phyloP scores from a whole-genome alignment of 2,329 filamentous ascomycete genomes.

The Emericellopsis atlantica region DNA sequence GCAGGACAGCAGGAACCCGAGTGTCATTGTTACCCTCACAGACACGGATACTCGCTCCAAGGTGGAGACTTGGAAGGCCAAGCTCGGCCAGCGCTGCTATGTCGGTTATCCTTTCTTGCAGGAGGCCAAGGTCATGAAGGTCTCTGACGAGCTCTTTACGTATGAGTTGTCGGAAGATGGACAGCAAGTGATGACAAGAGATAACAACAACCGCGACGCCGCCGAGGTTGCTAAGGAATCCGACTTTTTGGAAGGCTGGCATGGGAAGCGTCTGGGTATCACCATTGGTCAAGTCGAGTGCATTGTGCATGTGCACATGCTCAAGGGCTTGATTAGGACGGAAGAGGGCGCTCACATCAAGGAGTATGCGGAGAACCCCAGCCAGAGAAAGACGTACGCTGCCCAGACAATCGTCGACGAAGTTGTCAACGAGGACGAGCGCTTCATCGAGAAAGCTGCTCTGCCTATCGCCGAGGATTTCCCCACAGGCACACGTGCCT shows the following conservation, averaged over 20 bases:
- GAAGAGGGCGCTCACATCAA: constrained; percentile 86
- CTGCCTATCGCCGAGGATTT: constrained; percentile 87
- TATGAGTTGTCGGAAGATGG: constrained; percentile 61
- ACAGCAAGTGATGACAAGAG: constrained; percentile 50
- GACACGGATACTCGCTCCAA: constrained; percentile 61
- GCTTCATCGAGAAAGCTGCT: constrained; percentile 85
- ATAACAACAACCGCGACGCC: constrained; percentile 66
- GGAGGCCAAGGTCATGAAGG: constrained; percentile 78
- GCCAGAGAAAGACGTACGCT: constrained; percentile 82
- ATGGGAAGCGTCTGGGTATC: constrained; percentile 84
- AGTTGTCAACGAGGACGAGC: constrained; percentile 80
- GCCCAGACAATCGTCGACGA: constrained; percentile 82
- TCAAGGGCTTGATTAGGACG: constrained; percentile 82
- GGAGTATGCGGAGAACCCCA: constrained; percentile 77
- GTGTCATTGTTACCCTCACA: constrained; percentile 78
- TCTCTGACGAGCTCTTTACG: constrained; percentile 88
- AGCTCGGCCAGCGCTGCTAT: constrained; percentile 75
- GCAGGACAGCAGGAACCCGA: constrained; percentile 90
- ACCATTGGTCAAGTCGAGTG: constrained; percentile 80
- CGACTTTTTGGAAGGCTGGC: constrained; percentile 68
- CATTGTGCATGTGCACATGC: constrained; percentile 82
- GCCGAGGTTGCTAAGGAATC: constrained; percentile 78
- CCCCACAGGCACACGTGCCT: constrained; percentile 67
- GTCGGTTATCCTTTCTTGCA: constrained; percentile 93
- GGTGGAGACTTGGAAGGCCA: constrained; percentile 59